Base-by-base conservation (phyloP, 768 basidiomycete species). In the Epithele typhae region DNA sequence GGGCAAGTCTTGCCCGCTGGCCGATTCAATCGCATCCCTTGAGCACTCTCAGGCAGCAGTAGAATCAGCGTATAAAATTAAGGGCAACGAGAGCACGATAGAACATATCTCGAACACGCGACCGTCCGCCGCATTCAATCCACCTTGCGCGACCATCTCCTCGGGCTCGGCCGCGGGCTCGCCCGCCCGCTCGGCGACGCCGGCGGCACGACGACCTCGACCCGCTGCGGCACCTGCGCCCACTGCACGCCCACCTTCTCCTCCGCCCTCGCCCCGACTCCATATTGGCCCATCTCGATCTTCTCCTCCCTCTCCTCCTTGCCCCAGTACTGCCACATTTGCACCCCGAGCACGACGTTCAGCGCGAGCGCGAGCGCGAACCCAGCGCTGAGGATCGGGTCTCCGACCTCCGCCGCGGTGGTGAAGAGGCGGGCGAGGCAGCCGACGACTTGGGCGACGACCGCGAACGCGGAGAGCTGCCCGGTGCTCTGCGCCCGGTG, bases 381-480 rank as follows among this genome's bases (percentile, higher is more conserved):
- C 22, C 92, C 89, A 21, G 88, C 86, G 17, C 81, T 70, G 53
- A 98, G 79, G 53, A 96, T 73, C 7, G 63, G 55, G 64, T 98
- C 96, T 41, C 83, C 80, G 46, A 96, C 84, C 64, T 98, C 95
- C 25, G 85, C 86, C 9, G 83, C 77, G 11, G 92, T 97, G 6
- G 96, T 99, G 73, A 93, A 98, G 14, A 98, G 71, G 37, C 96
- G 75, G 0, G 95, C 96, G 30, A 92, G 70, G 65, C 93, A 96
- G 19, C 96, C 95, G 1, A 74, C 76, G 32, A 98, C 78, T 53
- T 95, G 92, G 41, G 91, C 78, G 58, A 90, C 68, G 30, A 98
- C 91, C 21, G 93, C 92, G 60, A 99, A 90, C 0, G 92, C 81
- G 10, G 92, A 94, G 34, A 99, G 85, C 59, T 97, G 92, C 10